A percentile compares a stretch with the other conserved stretches of the same genome.
phyloP scores from a whole-genome alignment of 805 yeast genomes.

The Metschnikowia rubicola region DNA sequence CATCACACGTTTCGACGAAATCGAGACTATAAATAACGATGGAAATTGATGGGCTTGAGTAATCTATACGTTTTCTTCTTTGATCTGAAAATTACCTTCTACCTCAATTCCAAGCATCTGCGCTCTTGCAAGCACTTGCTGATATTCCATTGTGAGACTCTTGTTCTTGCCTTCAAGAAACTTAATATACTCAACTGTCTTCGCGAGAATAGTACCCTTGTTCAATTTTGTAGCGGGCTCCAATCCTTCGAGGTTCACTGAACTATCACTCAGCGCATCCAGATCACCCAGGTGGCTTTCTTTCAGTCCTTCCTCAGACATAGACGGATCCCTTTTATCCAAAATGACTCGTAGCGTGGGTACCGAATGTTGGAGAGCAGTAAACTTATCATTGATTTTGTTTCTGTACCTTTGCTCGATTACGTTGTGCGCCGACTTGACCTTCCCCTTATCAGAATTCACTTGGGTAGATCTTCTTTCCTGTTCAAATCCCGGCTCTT shows the following conservation, averaged over 20 bases:
- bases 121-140: conserved; percentile 41
- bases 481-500: neutral
- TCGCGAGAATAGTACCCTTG: conserved; percentile 73
- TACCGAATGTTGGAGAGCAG: conserved; percentile 36
- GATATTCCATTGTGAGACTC: conserved; percentile 49
- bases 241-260: conserved; percentile 61
- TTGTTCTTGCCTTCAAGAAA: conserved; percentile 63
- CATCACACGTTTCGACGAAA: too few species aligned
- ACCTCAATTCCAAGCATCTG: conserved; percentile 28
- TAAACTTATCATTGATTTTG: conserved; percentile 40
- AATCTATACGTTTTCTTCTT: neutral
- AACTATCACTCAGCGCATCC: conserved; percentile 34
- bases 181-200: conserved; percentile 76
- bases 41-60: neutral
- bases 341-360: conserved; percentile 36
- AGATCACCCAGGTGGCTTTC: conserved; percentile 6
- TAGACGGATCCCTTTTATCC: conserved; percentile 15
- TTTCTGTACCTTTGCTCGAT: conserved; percentile 43
- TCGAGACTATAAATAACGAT: too few species aligned
- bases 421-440: conserved; percentile 38
- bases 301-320: conserved; percentile 8
- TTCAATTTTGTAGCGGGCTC: conserved; percentile 73
- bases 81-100: neutral
- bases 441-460: conserved; percentile 5
- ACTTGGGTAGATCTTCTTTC: neutral